Evolutionary conservation across 2,329 filamentous ascomycete genomes (phyloP).

Genomic region (Fusarium fujikuroi): DNA sequence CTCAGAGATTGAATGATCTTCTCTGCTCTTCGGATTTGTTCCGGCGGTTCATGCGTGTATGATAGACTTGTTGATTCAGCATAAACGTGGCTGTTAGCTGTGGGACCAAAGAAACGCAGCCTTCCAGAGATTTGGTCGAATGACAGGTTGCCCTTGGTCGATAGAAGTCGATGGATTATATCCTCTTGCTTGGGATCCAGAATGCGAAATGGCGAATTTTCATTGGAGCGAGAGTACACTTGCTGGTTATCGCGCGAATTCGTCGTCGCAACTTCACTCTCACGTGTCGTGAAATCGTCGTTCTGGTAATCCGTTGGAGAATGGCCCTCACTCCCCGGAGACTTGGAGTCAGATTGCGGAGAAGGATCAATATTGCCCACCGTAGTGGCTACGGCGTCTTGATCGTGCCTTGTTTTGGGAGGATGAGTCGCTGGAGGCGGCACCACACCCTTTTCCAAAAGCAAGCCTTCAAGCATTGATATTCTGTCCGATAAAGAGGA

Average conservation of each 20-base stretch:
- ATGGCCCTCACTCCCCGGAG: slow-evolving; percentile 39
- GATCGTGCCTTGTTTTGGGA: slow-evolving; percentile 60
- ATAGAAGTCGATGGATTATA: slow-evolving; percentile 60
- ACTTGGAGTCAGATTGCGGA: slow-evolving; percentile 15
- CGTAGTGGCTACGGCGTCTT: slow-evolving; percentile 30
- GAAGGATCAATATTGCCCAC: slow-evolving; percentile 10
- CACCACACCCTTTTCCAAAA: slow-evolving; percentile 60
- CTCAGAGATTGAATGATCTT: slow-evolving; percentile 59
- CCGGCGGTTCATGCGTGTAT: slow-evolving; percentile 53
- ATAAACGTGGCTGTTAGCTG: slow-evolving; percentile 64
- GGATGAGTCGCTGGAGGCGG: slow-evolving; percentile 63
- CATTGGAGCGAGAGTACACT: slow-evolving; percentile 40
- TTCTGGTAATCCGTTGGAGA: slow-evolving; percentile 49
- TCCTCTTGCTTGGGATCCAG: slow-evolving; percentile 57
- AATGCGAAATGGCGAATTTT: slow-evolving; percentile 51
- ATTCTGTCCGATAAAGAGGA: slow-evolving; percentile 66
- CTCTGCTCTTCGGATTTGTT: slow-evolving; percentile 59
- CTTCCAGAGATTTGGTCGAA: slow-evolving; percentile 63
- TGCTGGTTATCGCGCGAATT: slow-evolving; percentile 34
- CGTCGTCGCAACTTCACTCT: slow-evolving; percentile 41
- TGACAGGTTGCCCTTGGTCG: slow-evolving; percentile 60
- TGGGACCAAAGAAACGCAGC: slow-evolving; percentile 64
- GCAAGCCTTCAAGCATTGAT: slow-evolving; percentile 61
- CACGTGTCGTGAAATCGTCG: slow-evolving; percentile 46
- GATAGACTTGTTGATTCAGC: slow-evolving; percentile 52